Base-by-base conservation (phyloP, 2,329 filamentous ascomycete genomes). In the Cercospora sp. region DNA sequence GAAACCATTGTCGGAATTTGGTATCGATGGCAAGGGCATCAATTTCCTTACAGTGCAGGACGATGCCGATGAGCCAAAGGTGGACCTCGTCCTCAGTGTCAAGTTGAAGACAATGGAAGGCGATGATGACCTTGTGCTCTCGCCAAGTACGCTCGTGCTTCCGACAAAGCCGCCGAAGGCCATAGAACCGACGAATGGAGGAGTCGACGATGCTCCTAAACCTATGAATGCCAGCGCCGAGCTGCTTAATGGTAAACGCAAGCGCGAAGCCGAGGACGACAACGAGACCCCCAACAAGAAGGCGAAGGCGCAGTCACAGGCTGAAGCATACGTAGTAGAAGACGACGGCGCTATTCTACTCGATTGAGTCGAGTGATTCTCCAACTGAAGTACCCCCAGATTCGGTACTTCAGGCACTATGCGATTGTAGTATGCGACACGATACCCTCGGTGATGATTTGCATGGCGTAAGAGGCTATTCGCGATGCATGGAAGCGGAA, bases 31-130 rank as follows among this genome's bases (percentile, higher is more conserved):
- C 55, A 67, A 70, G 36, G 83, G 86, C 26, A 91, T 91, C 71
- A 89, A 86, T 63, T 94, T 96, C 77, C 80, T 98, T 70, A 96
- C 92, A 0, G 83, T 98, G 63, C 89, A 91, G n/a, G 95, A 91
- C 71, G 87, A 96, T 66, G 91, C 93, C 58, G 91, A 94, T 63
- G 90, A 92, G 51, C 86, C 91, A 0, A 89, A 91, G 68, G 90
- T 97, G 65, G 94, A 97, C 71, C 85, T 98, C 2, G 86, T 94
- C 62, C 83, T 97, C 12, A 75, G 72, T 63, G 67, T 71, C 20
- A 71, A 51, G 26, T 66, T 42, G 55, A 67, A 64, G 18, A 57
- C 55, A n/a, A 23, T 60, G 4, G 59, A 65, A 18, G 68, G 65
- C 33, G 69, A 64, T 10, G 65, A 63, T 3, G 67, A 70, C 9